Percentiles rank a stretch among this genome's conserved stretches.
Conservation (phyloP, 371 early-diverging fungal species). For the Synchytrium microbalum region DNA sequence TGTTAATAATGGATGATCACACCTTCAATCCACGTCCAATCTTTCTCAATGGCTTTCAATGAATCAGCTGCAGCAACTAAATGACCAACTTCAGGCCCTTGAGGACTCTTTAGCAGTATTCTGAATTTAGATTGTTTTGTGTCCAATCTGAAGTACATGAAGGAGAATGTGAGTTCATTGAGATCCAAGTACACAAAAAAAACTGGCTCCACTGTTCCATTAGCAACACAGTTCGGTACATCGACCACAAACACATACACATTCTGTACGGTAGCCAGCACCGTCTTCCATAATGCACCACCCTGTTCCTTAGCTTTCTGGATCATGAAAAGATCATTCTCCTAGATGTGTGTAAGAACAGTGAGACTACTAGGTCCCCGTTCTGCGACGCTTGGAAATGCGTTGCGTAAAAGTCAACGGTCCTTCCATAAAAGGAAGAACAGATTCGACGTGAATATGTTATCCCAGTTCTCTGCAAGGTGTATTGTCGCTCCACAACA, state of each 20-base stretch:
- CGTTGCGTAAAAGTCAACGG: too few species aligned
- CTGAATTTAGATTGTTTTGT: slow-evolving; percentile 91
- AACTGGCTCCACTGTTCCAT: neutral
- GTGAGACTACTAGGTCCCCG: too few species aligned
- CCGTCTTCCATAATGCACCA: slow-evolving; percentile 26
- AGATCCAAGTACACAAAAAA: neutral
- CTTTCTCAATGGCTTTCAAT: slow-evolving; percentile 67
- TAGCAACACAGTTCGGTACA: neutral
- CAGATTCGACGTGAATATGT: too few species aligned
- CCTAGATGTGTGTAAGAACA: too few species aligned
- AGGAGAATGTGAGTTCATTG: neutral
- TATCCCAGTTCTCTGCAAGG: too few species aligned
- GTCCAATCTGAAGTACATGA: slow-evolving; percentile 49
- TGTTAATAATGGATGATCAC: neutral
- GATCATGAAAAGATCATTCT: slow-evolving; percentile 33
- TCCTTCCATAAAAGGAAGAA: too few species aligned
- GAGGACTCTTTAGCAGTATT: slow-evolving; percentile 57
- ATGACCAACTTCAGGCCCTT: slow-evolving; percentile 36
- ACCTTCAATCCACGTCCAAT: slow-evolving; percentile 87
- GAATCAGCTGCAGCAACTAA: slow-evolving; percentile 60
- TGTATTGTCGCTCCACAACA: too few species aligned
- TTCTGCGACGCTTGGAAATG: too few species aligned
- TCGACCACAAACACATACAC: slow-evolving; percentile 24
- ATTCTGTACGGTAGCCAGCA: slow-evolving; percentile 43
- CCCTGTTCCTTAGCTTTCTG: slow-evolving; percentile 35